Percentiles rank a stretch among this genome's conserved stretches.
Evolutionary conservation across 2,329 filamentous ascomycete species (phyloP).

Genomic region (Aspergillus hiratsukae): DNA sequence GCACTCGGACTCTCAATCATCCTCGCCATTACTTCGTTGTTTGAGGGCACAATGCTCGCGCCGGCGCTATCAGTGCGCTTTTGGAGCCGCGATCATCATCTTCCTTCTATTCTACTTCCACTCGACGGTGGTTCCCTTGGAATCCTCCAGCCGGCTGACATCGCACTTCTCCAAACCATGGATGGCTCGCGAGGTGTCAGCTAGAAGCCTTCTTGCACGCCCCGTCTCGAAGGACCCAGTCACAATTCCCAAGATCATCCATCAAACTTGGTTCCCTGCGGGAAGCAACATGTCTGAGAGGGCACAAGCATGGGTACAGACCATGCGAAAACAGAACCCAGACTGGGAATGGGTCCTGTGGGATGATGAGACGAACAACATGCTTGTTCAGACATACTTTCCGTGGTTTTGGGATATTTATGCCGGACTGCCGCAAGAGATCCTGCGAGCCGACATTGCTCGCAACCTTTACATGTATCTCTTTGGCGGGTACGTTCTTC

Average conservation of each 20-base stretch:
- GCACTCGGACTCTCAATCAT: not conserved
- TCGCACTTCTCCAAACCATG: not conserved
- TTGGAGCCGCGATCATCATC: not conserved
- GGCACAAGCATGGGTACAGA: slow-evolving; percentile 15
- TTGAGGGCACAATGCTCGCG: not conserved
- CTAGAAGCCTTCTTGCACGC: slow-evolving; percentile 10
- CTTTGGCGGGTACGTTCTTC: slow-evolving; percentile 14
- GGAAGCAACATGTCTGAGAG: slow-evolving; percentile 19
- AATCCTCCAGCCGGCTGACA: not conserved
- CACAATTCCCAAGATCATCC: slow-evolving; percentile 18
- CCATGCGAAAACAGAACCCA: slow-evolving; percentile 10
- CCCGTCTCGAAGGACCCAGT: slow-evolving; percentile 9
- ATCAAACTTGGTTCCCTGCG: slow-evolving; percentile 20
- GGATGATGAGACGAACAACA: slow-evolving; percentile 16
- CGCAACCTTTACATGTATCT: slow-evolving; percentile 19
- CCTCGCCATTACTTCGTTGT: not conserved
- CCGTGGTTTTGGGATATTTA: slow-evolving; percentile 18
- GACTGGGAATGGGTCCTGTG: slow-evolving; percentile 21
- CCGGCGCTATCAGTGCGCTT: not conserved
- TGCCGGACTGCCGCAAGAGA: slow-evolving; percentile 13
- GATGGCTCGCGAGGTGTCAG: slow-evolving; percentile 1
- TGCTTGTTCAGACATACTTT: slow-evolving; percentile 13
- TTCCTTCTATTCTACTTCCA: not conserved
- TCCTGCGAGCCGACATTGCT: slow-evolving; percentile 15
- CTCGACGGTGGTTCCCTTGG: not conserved